phyloP scores from a whole-genome alignment of 2,329 filamentous ascomycete species.

The Fusarium falciforme region DNA sequence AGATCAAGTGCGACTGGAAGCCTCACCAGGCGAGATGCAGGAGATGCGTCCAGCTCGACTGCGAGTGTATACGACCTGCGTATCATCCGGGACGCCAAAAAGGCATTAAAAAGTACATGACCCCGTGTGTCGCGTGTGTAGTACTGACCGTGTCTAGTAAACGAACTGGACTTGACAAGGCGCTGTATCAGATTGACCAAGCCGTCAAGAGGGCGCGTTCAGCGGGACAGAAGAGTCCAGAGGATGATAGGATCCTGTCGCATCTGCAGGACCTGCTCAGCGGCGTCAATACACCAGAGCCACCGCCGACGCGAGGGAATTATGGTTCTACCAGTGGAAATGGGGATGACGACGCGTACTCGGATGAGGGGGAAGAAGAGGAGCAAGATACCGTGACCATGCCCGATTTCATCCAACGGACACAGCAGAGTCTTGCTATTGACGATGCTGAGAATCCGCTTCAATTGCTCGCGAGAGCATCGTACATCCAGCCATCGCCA shows the following conservation, averaged over 20 bases:
- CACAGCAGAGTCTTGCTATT: constrained; percentile 67
- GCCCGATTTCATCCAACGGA: constrained; percentile 44
- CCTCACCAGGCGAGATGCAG: constrained; percentile 66
- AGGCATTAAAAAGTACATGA: constrained; percentile 77
- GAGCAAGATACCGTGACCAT: constrained; percentile 39
- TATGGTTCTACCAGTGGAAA: constrained; percentile 29
- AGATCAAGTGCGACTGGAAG: constrained; percentile 74
- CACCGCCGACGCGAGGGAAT: constrained; percentile 19
- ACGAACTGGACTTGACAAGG: constrained; percentile 79
- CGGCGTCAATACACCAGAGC: constrained; percentile 38
- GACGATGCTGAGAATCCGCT: constrained; percentile 82
- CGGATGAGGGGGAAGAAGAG: constrained; percentile 47
- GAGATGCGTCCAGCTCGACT: constrained; percentile 67
- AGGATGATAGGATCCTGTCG: constrained; percentile 59
- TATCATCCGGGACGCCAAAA: constrained; percentile 80
- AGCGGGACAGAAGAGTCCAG: constrained; percentile 53
- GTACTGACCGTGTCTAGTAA: constrained; percentile 62
- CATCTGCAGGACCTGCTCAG: constrained; percentile 56
- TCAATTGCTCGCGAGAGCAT: constrained; percentile 78
- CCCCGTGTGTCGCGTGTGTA: background rate
- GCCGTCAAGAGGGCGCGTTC: constrained; percentile 68
- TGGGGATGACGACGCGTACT: constrained; percentile 47
- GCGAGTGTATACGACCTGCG: constrained; percentile 75
- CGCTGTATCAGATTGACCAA: constrained; percentile 79
- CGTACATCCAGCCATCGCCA: constrained; percentile 71